phyloP scores from a whole-genome alignment of 257 asterid genomes.

The Solanum virginianum region DNA sequence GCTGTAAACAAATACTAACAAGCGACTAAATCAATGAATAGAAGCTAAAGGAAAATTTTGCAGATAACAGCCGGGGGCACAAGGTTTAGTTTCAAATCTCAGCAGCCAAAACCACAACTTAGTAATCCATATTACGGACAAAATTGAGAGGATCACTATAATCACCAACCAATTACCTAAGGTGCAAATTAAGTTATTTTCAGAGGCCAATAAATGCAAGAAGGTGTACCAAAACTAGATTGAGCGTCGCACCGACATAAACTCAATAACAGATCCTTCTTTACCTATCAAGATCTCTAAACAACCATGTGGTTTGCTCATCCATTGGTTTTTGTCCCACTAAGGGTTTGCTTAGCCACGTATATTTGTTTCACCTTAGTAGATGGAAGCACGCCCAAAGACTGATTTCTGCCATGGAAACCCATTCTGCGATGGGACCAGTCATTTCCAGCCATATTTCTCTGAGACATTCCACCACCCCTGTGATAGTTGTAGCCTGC shows the following conservation, averaged over 20 bases:
- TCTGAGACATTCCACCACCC: constrained; percentile 39
- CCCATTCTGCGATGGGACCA: constrained; percentile 66
- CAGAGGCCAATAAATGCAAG: background rate
- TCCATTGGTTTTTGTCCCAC: constrained; percentile 26
- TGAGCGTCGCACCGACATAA: background rate
- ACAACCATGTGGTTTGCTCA: constrained; percentile 14
- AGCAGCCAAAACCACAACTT: background rate
- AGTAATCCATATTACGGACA: background rate
- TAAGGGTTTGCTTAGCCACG: constrained; percentile 66
- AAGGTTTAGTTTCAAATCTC: background rate
- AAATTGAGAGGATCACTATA: background rate
- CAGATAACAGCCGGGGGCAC: background rate
- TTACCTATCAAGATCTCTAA: background rate
- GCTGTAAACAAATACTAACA: background rate
- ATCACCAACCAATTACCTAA: constrained; percentile 1
- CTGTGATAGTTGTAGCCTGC: constrained; percentile 42
- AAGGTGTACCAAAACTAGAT: background rate
- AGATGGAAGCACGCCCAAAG: constrained; percentile 34
- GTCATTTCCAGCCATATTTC: constrained; percentile 49
- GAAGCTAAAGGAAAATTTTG: background rate
- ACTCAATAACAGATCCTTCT: background rate
- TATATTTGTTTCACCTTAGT: constrained; percentile 75
- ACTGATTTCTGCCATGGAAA: constrained; percentile 64
- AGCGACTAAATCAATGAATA: background rate
- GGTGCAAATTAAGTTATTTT: background rate